Evolutionary conservation across 805 yeast species (phyloP).

Genomic region (Barnettozyma salicaria): DNA sequence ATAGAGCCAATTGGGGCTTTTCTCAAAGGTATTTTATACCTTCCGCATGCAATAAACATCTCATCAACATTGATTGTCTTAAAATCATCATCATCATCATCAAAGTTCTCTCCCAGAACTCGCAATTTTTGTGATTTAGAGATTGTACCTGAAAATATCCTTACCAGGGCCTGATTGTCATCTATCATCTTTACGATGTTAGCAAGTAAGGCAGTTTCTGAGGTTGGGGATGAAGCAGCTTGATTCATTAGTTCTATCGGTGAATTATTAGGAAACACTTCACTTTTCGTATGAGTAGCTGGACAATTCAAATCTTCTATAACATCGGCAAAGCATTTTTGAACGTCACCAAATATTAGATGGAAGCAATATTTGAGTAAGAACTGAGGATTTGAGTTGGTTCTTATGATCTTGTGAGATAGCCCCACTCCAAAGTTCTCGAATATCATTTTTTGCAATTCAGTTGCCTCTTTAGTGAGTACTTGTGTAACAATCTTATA

Average conservation of each 20-base stretch:
- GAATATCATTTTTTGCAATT: slow-evolving; percentile 40
- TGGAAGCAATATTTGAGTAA: slow-evolving; percentile 50
- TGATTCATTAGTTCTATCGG: slow-evolving; percentile 18
- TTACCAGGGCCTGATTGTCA: slow-evolving; percentile 50
- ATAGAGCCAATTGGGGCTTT: slow-evolving; percentile 60
- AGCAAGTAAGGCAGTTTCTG: slow-evolving; percentile 41
- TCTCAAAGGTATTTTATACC: slow-evolving; percentile 54
- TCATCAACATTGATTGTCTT: slow-evolving; percentile 29
- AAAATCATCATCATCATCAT: slow-evolving; percentile 48
- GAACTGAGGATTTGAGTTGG: slow-evolving; percentile 51
- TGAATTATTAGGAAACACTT: slow-evolving; percentile 25
- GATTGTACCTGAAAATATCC: slow-evolving; percentile 59
- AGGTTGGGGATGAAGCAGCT: slow-evolving; percentile 29
- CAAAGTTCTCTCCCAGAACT: slow-evolving; percentile 50
- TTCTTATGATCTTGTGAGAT: slow-evolving; percentile 27
- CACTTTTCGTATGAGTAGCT: slow-evolving; percentile 24
- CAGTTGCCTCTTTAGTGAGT: slow-evolving; percentile 43
- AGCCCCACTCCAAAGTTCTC: slow-evolving; percentile 42
- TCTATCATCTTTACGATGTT: slow-evolving; percentile 55
- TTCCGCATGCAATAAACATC: slow-evolving; percentile 53
- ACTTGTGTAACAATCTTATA: slow-evolving; percentile 67
- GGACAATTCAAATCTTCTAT: slow-evolving; percentile 38
- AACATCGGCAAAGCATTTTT: slow-evolving; percentile 49
- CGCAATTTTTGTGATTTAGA: slow-evolving; percentile 40
- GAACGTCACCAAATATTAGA: slow-evolving; percentile 43